phyloP scores from a whole-genome alignment of 2,329 filamentous ascomycete genomes.

The Hymenoscyphus albidus region DNA sequence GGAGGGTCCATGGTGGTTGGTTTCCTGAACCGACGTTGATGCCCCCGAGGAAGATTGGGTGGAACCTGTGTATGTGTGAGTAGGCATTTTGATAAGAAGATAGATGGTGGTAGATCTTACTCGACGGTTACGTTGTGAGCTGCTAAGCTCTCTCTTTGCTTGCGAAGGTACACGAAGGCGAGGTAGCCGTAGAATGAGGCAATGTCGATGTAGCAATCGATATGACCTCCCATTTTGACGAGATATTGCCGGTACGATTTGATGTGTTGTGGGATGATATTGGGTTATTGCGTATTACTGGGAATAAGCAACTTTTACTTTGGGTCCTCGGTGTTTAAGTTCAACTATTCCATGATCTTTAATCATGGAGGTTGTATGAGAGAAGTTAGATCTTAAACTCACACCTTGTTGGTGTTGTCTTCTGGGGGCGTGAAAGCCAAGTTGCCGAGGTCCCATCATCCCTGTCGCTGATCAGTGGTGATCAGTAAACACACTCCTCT shows the following conservation, averaged over 20 bases:
- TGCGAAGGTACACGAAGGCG: constrained; percentile 53
- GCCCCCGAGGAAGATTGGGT: constrained; percentile 68
- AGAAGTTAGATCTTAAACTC: background rate
- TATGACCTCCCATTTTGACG: constrained; percentile 53
- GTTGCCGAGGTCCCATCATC: background rate
- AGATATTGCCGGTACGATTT: background rate
- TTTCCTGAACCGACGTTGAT: constrained; percentile 64
- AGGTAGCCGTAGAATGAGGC: constrained; percentile 63
- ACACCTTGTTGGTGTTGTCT: background rate
- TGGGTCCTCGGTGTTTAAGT: background rate
- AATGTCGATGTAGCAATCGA: constrained; percentile 64
- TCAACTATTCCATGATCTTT: constrained; percentile 5
- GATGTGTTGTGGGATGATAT: background rate
- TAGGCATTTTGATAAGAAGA: background rate
- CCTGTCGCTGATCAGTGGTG: background rate
- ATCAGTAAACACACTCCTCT: background rate
- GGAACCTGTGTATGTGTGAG: constrained; percentile 46
- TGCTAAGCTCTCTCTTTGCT: constrained; percentile 50
- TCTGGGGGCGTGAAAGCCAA: background rate
- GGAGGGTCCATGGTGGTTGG: constrained; percentile 68
- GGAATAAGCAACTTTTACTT: background rate
- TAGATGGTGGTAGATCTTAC: constrained; percentile 42
- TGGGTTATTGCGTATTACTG: background rate
- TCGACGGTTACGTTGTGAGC: constrained; percentile 61
- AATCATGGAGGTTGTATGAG: constrained; percentile 1